Percentiles rank a stretch among this genome's conserved stretches.
Evolutionary conservation across 2,329 filamentous ascomycete species (phyloP).

Genomic region (Lomentospora prolificans): DNA sequence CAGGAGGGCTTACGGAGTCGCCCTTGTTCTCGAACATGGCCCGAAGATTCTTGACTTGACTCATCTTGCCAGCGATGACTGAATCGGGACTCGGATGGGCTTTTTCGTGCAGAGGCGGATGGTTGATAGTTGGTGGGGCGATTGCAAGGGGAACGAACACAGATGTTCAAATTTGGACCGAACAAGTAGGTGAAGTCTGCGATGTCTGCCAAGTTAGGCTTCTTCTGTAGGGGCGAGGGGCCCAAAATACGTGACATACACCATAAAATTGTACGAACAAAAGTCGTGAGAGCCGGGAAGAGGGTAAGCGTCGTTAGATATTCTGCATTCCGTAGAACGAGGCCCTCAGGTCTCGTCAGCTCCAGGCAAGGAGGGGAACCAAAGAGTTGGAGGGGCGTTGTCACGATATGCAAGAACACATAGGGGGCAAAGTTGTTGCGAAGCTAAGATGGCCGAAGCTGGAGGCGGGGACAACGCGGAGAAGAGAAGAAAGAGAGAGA

Average conservation of each 20-base stretch:
- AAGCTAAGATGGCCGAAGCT: background rate
- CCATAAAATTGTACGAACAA: too few species aligned
- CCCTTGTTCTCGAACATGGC: slow-evolving; percentile 73
- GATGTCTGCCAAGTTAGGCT: too few species aligned
- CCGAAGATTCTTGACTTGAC: slow-evolving; percentile 63
- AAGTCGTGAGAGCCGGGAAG: too few species aligned
- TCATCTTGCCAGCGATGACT: slow-evolving; percentile 36
- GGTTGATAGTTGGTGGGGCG: too few species aligned
- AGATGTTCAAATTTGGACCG: too few species aligned
- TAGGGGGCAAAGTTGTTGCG: background rate
- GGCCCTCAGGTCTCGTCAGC: background rate
- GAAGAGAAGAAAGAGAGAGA: background rate
- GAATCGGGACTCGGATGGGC: too few species aligned
- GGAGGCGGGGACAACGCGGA: background rate
- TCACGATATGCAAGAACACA: slow-evolving; percentile 2
- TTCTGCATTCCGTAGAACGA: slow-evolving; percentile 2
- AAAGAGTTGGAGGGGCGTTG: background rate
- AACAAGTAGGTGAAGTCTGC: too few species aligned
- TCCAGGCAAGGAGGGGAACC: background rate
- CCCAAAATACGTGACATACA: too few species aligned
- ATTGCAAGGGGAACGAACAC: too few species aligned
- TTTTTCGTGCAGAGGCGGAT: too few species aligned
- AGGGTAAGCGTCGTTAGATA: too few species aligned
- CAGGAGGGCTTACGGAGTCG: slow-evolving; percentile 50
- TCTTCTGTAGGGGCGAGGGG: too few species aligned